These are phyloP conservation scores for Coffea humblotiana DNA, from an alignment of 305 asterid species.

Conservation along the genomic window DNA sequence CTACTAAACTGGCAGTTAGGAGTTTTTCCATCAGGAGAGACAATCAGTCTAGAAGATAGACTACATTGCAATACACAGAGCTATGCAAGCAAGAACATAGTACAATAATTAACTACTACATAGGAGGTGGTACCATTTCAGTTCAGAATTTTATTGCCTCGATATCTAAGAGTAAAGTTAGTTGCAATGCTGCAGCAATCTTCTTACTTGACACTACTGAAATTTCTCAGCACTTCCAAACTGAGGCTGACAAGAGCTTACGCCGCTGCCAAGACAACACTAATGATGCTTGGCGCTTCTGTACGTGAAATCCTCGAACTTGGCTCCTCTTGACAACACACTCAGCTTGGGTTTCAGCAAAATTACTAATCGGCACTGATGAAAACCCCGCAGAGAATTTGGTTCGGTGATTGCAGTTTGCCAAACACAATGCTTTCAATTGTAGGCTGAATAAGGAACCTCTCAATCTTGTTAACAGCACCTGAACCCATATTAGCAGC, in stretches of 20 bases:
- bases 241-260: slow-evolving; percentile 44
- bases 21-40: not conserved
- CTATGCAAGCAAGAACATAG: slow-evolving; percentile 23
- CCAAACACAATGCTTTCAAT: slow-evolving; percentile 47
- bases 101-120: slow-evolving; percentile 18
- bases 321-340: slow-evolving; percentile 41
- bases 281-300: slow-evolving; percentile 44
- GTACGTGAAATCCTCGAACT: slow-evolving; percentile 46
- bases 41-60: slow-evolving; percentile 14
- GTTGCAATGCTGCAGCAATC: slow-evolving; percentile 1
- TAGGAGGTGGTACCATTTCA: slow-evolving; percentile 20
- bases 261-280: slow-evolving; percentile 51
- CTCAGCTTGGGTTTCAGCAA: slow-evolving; percentile 56
- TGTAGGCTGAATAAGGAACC: slow-evolving; percentile 45
- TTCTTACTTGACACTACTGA: slow-evolving; percentile 19
- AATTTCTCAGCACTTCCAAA: slow-evolving; percentile 50
- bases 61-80: slow-evolving; percentile 17
- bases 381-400: slow-evolving; percentile 46
- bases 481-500: slow-evolving; percentile 37
- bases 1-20: slow-evolving; percentile 9
- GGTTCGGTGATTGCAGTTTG: slow-evolving; percentile 34
- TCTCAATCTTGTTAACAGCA: slow-evolving; percentile 39
- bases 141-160: slow-evolving; percentile 22
- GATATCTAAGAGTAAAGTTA: slow-evolving; percentile 25
- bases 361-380: slow-evolving; percentile 35